Base-by-base conservation (phyloP, 1,139 yeast genomes). In the Saccharomyces hybrid region DNA sequence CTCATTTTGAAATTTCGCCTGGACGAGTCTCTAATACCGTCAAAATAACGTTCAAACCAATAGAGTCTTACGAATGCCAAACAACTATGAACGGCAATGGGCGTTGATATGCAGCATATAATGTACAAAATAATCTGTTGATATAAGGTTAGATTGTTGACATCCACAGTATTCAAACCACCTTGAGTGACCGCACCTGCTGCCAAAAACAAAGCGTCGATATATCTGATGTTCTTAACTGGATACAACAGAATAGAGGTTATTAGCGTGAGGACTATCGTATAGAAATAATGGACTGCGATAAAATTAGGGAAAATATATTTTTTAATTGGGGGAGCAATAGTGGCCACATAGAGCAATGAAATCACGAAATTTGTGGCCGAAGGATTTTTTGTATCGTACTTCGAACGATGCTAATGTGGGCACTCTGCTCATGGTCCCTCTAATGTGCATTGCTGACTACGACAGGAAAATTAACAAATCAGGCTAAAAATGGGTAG, bases 21-120 rank as follows among this genome's bases (percentile, higher is more conserved):
- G 21, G 96, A 88, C 54, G 79, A 78, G 56, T 78, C 82, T 61
- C 85, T 85, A 65, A 95, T 91, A 61, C 85, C 82, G 67, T 88
- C 93, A 69, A 95, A 90, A 63, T 86, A 81, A 59, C 90, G 79
- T 67, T 91, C 97, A 71, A 88, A 93, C 87, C 96, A 88, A 68
- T 87, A 88, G 50, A 93, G 74, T 53, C 98, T 78, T n/a, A 91
- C 75, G 61, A 89, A 83, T 19, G 89, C 83, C 47, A 93, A 74
- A 0, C 83, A 79, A 1, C 96, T 83, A 69, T 93, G 96, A 56
- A 95, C 89, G 67, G 87, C 86, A 26, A 93, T 88, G 0, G 98
- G 98, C 0, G 96, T 91, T 2, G 96, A 80, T 24, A 89, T 62
- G 60, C 82, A 76, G 38, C 95, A 73, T 2, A 81, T 57, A 7